Base-by-base conservation (phyloP, 1,284 basidiomycete genomes). In the Salmacisia buchloeana region DNA sequence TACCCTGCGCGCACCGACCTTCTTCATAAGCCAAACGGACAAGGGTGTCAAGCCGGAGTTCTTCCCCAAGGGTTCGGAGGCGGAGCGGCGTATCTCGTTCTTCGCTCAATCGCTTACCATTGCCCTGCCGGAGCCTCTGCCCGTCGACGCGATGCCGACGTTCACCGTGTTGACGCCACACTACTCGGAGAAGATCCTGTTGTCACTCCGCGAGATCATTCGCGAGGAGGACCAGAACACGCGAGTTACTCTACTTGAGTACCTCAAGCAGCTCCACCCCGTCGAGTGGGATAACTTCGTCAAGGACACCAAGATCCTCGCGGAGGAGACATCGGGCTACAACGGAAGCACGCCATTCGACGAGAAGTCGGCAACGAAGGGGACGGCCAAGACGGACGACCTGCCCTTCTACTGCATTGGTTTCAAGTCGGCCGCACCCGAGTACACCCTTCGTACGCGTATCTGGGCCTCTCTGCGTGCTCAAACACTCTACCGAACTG, bases 201-300 rank as follows among this genome's bases (percentile, higher is more conserved):
- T 79, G 15, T 79, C 77, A 54, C 69, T 79, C 25, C 76, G 77
- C 60, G 77, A 79, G 66, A 79, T 79, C 58, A 79, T 79, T 58
- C 75, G 77, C 60, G 77, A 79, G 62, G 77, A 79, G 69, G 77
- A 79, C 70, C 77, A 79, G 69, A 79, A 79, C 70, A 78, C 77
- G 58, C 73, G 77, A 60, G 77, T 79, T 18, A 79, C 77, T 9
- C 63, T 79, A 62, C 73, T 79, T 61, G 77, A 79, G 65, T 79
- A 98, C 83, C 85, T 98, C 75, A 98, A 98, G 83, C 94, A 98
- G 81, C 87, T 98, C 56, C 94, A 98, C 80, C 91, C 93, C 3
- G 85, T 98, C 75, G 94, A 98, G 80, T 98, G 94, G 94, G 92
- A 97, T 83, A 98, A 98, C 82, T 98, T 98, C 72, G 94, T 98